A percentile compares a stretch with the other conserved stretches of the same genome.
Evolutionary conservation across 1,284 basidiomycete genomes (phyloP).

Genomic region (Phellopilus nigrolimitatus): DNA sequence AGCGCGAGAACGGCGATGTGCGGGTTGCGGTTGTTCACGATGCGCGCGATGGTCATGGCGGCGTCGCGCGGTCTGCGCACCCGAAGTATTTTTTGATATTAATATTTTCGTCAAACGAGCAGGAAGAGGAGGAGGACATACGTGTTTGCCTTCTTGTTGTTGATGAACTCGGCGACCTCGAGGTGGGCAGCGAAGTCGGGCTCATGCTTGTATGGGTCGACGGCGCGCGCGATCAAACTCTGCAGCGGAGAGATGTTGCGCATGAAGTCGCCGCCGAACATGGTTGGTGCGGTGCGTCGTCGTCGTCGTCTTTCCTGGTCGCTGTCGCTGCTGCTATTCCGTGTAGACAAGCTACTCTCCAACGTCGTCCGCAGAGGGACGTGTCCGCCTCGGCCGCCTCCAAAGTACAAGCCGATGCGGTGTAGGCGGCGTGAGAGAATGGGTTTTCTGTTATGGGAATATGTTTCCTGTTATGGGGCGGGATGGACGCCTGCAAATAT

Average conservation of each 20-base stretch:
- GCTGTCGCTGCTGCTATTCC: too few relatives aligned
- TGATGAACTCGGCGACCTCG: constrained; percentile 91
- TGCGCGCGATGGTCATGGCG: constrained; percentile 78
- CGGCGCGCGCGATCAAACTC: constrained; percentile 74
- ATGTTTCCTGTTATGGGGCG: too few relatives aligned
- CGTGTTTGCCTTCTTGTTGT: constrained; percentile 96
- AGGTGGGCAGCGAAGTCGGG: constrained; percentile 92
- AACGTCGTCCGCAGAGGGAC: too few relatives aligned
- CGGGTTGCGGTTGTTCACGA: constrained; percentile 88
- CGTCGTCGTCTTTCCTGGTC: too few relatives aligned
- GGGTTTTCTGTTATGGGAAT: too few relatives aligned
- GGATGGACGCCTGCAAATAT: too few relatives aligned
- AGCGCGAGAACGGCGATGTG: constrained; percentile 84
- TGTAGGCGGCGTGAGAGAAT: too few relatives aligned
- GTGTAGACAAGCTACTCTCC: too few relatives aligned
- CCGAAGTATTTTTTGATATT: constrained; percentile 7
- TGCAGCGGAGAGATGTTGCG: constrained; percentile 49
- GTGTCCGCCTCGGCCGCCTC: too few relatives aligned
- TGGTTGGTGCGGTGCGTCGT: too few relatives aligned
- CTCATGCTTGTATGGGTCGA: constrained; percentile 82
- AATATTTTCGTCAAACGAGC: constrained; percentile 6
- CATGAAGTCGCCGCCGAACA: constrained; percentile 16
- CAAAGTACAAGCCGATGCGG: too few relatives aligned
- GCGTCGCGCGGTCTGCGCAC: constrained; percentile 88
- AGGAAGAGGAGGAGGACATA: constrained; percentile 37